Percentiles rank a stretch among this genome's conserved stretches.
phyloP scores from a whole-genome alignment of 129 eudicot genomes.

The Flaveria linearis region DNA sequence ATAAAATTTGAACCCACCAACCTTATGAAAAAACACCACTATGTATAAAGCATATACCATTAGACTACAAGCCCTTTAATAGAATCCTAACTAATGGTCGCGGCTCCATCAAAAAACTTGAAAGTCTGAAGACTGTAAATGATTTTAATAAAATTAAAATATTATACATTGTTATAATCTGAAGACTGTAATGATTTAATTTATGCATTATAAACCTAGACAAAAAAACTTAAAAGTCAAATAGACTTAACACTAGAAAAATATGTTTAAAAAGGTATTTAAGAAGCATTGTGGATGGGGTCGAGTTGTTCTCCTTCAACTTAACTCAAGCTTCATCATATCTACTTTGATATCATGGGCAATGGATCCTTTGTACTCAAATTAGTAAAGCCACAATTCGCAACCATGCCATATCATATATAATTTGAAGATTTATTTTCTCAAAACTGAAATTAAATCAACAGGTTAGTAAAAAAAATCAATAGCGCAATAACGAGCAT shows the following conservation, averaged over 20 bases:
- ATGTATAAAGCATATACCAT: too few relatives aligned
- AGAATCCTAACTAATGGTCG: neutral
- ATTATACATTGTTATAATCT: too few relatives aligned
- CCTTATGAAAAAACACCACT: too few relatives aligned
- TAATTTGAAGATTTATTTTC: neutral
- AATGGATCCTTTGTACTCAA: conserved; percentile 26
- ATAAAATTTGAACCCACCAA: too few relatives aligned
- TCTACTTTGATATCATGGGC: conserved; percentile 24
- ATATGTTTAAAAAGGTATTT: neutral
- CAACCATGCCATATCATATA: neutral
- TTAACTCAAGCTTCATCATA: conserved; percentile 30
- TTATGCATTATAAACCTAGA: neutral
- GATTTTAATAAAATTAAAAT: too few relatives aligned
- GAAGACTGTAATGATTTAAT: neutral
- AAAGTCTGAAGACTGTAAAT: too few relatives aligned
- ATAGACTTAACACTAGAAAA: neutral
- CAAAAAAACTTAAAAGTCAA: neutral
- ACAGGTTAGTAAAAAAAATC: neutral
- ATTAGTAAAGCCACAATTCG: neutral
- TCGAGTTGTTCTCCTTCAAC: conserved; percentile 23
- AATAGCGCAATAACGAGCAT: neutral
- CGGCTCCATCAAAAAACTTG: too few relatives aligned
- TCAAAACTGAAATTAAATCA: neutral
- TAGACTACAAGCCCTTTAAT: too few relatives aligned
- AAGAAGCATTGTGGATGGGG: conserved; percentile 30